These are phyloP conservation scores for Oenanthe sinensis DNA, from an alignment of 129 eudicot genomes.

Conservation along the genomic window DNA sequence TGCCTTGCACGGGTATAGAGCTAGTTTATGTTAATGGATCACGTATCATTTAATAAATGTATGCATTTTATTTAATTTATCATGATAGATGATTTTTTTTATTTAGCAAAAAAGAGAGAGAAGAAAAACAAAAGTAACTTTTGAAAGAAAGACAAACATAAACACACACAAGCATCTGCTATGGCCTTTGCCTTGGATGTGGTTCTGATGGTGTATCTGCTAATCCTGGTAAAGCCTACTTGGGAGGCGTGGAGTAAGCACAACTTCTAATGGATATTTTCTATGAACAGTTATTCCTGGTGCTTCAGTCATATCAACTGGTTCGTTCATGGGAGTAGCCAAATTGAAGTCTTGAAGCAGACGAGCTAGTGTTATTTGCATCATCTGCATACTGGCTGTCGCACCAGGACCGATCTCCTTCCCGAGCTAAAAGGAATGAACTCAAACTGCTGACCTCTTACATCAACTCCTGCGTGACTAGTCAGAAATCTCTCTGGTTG, in stretches of 20 bases:
- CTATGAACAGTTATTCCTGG: conserved; percentile 2
- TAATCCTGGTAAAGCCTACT: no score
- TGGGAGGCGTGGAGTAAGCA: conserved; percentile 15
- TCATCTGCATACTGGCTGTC: conserved; percentile 8
- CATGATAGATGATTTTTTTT: no score
- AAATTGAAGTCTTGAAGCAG: conserved; percentile 13
- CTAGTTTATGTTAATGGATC: no score
- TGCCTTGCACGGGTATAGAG: no score
- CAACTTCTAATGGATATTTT: conserved; percentile 4
- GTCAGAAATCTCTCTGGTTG: conserved; percentile 14
- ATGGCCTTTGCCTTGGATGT: no score
- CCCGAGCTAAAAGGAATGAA: conserved; percentile 13
- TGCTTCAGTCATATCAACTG: conserved; percentile 15
- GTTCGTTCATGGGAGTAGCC: background rate
- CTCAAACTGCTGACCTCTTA: conserved; percentile 15
- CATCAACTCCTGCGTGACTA: conserved; percentile 6
- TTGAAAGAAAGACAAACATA: no score
- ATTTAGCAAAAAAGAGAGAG: no score
- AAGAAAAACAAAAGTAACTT: no score
- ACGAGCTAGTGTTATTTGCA: conserved; percentile 10
- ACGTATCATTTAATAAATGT: no score
- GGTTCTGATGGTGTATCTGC: no score
- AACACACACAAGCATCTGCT: no score
- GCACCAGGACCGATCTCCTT: conserved; percentile 7
- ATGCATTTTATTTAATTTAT: no score